A percentile compares a stretch with the other conserved stretches of the same genome.
Evolutionary conservation across 176 grass and related monocot species (phyloP).

Genomic region (Cenchrus americanus): DNA sequence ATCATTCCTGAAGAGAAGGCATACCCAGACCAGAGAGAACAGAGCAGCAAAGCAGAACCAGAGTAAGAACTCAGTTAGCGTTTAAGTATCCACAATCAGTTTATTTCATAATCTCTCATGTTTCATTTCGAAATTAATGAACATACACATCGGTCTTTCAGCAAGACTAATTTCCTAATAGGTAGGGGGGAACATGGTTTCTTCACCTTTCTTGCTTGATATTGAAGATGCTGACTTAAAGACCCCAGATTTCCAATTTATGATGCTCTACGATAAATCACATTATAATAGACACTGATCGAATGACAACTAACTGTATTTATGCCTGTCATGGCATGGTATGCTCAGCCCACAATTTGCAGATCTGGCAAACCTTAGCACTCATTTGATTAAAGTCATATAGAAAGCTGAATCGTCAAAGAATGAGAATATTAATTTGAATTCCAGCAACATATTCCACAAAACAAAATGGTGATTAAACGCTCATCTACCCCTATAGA

Average conservation of each 20-base stretch:
- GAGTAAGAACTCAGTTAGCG: too few relatives aligned
- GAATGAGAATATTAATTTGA: neutral
- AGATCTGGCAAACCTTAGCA: neutral
- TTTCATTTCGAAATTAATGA: neutral
- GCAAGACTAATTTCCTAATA: neutral
- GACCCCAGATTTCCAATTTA: neutral
- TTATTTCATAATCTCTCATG: too few relatives aligned
- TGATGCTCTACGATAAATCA: neutral
- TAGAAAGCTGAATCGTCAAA: neutral
- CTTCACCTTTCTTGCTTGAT: neutral
- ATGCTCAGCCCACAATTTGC: neutral
- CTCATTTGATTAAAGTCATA: neutral
- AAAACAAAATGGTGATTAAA: conserved; percentile 14
- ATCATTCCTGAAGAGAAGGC: too few relatives aligned
- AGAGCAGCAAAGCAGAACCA: too few relatives aligned
- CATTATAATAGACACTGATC: neutral
- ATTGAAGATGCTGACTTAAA: neutral
- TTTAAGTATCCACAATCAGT: too few relatives aligned
- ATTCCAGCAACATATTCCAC: conserved; percentile 16
- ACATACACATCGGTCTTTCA: neutral
- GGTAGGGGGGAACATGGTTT: neutral
- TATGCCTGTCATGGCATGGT: neutral
- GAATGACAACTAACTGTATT: neutral
- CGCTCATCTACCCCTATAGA: neutral
- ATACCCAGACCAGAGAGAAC: too few relatives aligned